Evolutionary conservation across 345 rosid genomes (phyloP), one percentile per base, ranked within the genome.

Genomic region (Xanthoceras sorbifolium): DNA sequence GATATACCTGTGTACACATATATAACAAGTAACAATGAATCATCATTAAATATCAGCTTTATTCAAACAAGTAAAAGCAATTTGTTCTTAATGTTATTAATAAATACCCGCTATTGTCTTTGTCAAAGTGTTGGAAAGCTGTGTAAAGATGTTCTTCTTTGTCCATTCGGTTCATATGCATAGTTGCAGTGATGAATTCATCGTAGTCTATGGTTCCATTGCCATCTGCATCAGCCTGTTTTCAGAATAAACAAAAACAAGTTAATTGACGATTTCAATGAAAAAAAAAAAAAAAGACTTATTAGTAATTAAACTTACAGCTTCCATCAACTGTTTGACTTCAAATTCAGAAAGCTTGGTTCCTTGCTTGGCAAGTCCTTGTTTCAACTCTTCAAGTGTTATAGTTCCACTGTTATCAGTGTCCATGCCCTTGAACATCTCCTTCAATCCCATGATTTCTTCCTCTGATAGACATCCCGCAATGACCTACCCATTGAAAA

Each of bases 381-480:
- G 92, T 74, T 88, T 93, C 81, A 95, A 84, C 81, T 95, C 99
- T 79, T 95, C 99, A 6, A 95, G 92, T 32, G 99, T 95, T 60
- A 95, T 93, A 5, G 99, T 95, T 18, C 99, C 98, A 31, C 97
- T 93, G 79, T 82, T 84, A 77, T 95, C 99, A 0, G 94, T 86
- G 79, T 95, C 99, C 64, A 95, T 95, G 52, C 97, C 93, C 75
- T 66, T 89, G 80, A 95, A 95, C 99, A 95, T 93, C 84, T 93
- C 92, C 78, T 95, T 93, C 77, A 95, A 74, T n/a, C 99, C 99
- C 94, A 85, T 93, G 85, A 95, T 95, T 82, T 95, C 98, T 87
- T 93, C 98, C 85, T 95, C 98, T 0, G 99, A 95, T 78, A 95
- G 82, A 78, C 98, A 95, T 9, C 99, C 98, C 1, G 99, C 98